Percentiles rank a stretch among this genome's conserved stretches.
These are phyloP conservation scores for Quercus phellos DNA, from an alignment of 331 rosid genomes.

Conservation along the genomic window DNA sequence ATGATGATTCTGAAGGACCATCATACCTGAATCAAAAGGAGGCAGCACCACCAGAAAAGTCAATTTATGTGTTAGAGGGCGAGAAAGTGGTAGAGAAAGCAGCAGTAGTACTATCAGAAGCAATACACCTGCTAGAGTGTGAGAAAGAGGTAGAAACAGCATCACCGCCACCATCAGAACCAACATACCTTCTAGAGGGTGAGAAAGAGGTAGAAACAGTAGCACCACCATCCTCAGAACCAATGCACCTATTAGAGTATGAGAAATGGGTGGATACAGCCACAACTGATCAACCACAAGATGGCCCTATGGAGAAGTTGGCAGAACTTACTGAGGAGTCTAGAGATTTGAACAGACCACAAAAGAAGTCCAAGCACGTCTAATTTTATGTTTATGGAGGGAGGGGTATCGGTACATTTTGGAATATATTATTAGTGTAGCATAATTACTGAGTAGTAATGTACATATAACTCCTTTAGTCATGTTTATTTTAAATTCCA, in stretches of 20 bases:
- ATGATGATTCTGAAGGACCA: neutral
- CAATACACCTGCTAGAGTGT: neutral
- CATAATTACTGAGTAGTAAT: neutral
- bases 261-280: neutral
- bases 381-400: neutral
- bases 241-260: neutral
- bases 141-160: slow-evolving; percentile 2
- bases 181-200: neutral
- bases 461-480: too few relatives aligned
- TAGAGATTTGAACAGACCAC: neutral
- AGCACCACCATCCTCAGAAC: neutral
- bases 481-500: too few relatives aligned
- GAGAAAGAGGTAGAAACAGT: neutral
- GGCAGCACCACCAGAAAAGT: neutral
- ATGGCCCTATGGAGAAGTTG: neutral
- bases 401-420: neutral
- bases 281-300: neutral
- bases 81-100: neutral
- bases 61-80: neutral
- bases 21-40: neutral
- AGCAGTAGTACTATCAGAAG: neutral
- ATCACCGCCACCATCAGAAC: neutral
- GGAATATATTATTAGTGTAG: neutral
- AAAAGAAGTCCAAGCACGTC: neutral
- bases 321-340: neutral